Evolutionary conservation across 352 stramenopile genomes (phyloP).

Genomic region (Salisapilia sapeloensis): DNA sequence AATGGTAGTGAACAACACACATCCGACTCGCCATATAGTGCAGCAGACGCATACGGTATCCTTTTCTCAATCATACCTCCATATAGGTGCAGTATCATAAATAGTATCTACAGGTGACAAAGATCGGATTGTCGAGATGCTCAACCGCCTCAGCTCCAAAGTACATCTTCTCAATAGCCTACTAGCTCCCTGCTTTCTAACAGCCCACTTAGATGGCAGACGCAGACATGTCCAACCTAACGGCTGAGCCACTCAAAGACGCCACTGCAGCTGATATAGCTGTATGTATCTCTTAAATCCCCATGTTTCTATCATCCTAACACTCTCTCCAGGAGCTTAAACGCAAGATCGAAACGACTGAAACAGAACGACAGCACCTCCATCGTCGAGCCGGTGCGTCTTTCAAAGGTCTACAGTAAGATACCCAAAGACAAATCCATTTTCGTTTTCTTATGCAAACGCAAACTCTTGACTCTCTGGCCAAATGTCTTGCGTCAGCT

Average conservation of each 20-base stretch:
- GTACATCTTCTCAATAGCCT: constrained; percentile 8
- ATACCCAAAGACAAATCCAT: constrained; percentile 3
- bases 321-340: constrained; percentile 34
- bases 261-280: constrained; percentile 59
- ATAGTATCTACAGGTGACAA: constrained; percentile 39
- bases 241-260: constrained; percentile 54
- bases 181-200: not conserved
- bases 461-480: constrained; percentile 1
- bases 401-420: constrained; percentile 62
- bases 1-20: constrained; percentile 42
- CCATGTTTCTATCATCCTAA: not conserved
- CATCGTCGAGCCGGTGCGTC: constrained; percentile 57
- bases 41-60: constrained; percentile 59
- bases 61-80: not conserved
- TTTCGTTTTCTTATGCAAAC: not conserved
- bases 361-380: constrained; percentile 65
- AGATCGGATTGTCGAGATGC: constrained; percentile 75
- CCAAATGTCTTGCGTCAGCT: not conserved
- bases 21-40: constrained; percentile 36
- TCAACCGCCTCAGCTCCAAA: constrained; percentile 71
- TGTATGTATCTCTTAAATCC: constrained; percentile 7
- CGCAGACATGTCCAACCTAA: constrained; percentile 78
- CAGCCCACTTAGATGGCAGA: constrained; percentile 41
- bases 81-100: not conserved
- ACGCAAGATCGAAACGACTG: constrained; percentile 49